Evolutionary conservation across 306 rosid species (phyloP).

Genomic region (Biancaea sappan): DNA sequence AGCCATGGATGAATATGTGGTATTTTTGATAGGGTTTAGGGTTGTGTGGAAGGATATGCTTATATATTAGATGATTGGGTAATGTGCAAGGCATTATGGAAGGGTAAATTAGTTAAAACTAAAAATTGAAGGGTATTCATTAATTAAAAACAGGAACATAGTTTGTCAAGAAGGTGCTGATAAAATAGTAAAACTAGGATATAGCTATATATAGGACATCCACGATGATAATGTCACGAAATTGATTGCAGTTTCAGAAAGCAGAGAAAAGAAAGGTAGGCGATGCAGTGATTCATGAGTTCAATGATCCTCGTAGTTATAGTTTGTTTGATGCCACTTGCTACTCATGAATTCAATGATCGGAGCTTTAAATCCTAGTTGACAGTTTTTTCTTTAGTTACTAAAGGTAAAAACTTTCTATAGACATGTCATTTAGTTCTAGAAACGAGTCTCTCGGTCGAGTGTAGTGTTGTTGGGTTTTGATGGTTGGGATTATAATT

Average conservation of each 20-base stretch:
- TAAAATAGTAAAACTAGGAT: slow-evolving; percentile 1
- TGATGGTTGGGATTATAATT: too few relatives aligned
- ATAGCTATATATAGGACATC: neutral
- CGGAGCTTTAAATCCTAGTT: neutral
- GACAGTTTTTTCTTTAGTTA: neutral
- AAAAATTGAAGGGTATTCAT: neutral
- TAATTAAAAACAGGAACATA: neutral
- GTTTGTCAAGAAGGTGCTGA: neutral
- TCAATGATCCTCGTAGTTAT: too few relatives aligned
- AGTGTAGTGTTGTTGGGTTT: too few relatives aligned
- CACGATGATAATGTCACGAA: neutral
- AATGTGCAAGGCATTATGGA: neutral
- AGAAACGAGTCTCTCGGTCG: too few relatives aligned
- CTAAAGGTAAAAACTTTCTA: too few relatives aligned
- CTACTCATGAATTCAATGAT: slow-evolving; percentile 13
- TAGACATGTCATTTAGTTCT: too few relatives aligned
- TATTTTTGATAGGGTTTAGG: neutral
- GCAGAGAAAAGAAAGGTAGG: neutral
- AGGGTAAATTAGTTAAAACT: neutral
- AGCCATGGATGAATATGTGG: slow-evolving; percentile 22
- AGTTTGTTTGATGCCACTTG: too few relatives aligned
- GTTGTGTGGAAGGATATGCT: slow-evolving; percentile 2
- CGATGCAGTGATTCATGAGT: too few relatives aligned
- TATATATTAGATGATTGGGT: slow-evolving; percentile 1
- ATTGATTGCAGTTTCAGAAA: neutral